Conservation (phyloP, 73 alveolate genomes). For the Paramecium bursaria region DNA sequence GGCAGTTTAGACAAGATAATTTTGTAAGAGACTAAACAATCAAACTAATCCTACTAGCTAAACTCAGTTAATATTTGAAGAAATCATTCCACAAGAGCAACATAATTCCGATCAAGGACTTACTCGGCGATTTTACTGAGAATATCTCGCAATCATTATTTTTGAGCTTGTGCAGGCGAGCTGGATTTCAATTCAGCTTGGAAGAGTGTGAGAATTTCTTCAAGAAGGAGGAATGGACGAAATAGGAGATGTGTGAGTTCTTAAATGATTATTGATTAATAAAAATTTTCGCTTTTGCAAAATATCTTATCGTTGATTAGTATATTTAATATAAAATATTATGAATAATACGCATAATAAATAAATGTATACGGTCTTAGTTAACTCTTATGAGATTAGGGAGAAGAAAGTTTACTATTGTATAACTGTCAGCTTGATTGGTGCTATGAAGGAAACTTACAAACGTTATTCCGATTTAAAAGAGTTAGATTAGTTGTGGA, state of each 20-base stretch:
- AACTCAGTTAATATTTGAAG: conserved; percentile 44
- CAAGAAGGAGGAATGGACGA: conserved; percentile 36
- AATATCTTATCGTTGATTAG: not conserved
- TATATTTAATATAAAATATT: not conserved
- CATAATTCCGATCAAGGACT: not conserved
- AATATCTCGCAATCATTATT: conserved; percentile 15
- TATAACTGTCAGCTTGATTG: not conserved
- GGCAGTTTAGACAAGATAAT: conserved; percentile 10
- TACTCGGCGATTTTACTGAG: conserved; percentile 26
- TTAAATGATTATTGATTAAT: not conserved
- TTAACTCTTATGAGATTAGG: not conserved
- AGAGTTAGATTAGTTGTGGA: not conserved
- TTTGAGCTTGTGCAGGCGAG: conserved; percentile 25
- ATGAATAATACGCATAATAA: not conserved
- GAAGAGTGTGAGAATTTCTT: conserved; percentile 39
- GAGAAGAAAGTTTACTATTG: conserved; percentile 27
- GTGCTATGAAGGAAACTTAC: not conserved
- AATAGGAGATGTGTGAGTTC: not conserved
- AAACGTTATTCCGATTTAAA: conserved; percentile 37
- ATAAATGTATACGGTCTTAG: not conserved
- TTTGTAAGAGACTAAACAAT: not conserved
- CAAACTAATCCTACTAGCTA: conserved; percentile 1
- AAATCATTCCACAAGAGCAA: conserved; percentile 18
- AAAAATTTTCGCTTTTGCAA: not conserved
- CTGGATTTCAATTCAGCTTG: conserved; percentile 14